Evolutionary conservation across 768 basidiomycete genomes (phyloP).

Genomic region (Termitomyces sp.): DNA sequence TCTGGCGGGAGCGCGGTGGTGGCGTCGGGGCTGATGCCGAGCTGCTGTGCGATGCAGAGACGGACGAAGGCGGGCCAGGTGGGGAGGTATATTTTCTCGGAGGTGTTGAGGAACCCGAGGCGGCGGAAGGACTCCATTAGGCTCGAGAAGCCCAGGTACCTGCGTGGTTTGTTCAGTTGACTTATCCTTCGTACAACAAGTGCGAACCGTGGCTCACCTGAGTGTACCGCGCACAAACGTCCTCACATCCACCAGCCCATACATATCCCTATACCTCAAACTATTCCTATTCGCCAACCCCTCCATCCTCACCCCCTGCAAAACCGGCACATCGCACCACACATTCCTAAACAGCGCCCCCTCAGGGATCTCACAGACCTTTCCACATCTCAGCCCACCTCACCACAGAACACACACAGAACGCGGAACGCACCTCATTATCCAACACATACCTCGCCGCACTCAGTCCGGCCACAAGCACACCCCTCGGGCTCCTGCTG

Average conservation of each 20-base stretch:
- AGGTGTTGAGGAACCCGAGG: conserved; percentile 63
- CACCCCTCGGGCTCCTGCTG: conserved; percentile 90
- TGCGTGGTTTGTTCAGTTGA: conserved; percentile 28
- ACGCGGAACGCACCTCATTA: too few relatives aligned
- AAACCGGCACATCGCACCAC: conserved; percentile 68
- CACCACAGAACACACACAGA: too few relatives aligned
- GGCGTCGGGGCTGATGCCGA: too few relatives aligned
- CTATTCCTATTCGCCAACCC: too few relatives aligned
- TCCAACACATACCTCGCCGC: too few relatives aligned
- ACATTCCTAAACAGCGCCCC: conserved; percentile 49
- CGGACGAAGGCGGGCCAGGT: conserved; percentile 41
- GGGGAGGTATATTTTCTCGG: conserved; percentile 28
- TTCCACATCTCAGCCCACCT: too few relatives aligned
- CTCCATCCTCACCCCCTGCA: too few relatives aligned
- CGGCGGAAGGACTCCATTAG: conserved; percentile 52
- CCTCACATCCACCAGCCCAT: conserved; percentile 68
- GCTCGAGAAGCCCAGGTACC: conserved; percentile 90
- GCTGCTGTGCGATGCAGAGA: too few relatives aligned
- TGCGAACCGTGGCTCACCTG: too few relatives aligned
- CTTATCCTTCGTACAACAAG: too few relatives aligned
- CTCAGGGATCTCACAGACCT: conserved; percentile 48
- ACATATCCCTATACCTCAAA: conserved; percentile 55
- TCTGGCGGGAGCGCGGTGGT: too few relatives aligned
- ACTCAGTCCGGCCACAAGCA: conserved; percentile 72
- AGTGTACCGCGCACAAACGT: conserved; percentile 85